Evolutionary conservation across 306 rosid species (phyloP), one percentile per base, ranked within the genome.

Genomic region (Cucumis cinereus): DNA sequence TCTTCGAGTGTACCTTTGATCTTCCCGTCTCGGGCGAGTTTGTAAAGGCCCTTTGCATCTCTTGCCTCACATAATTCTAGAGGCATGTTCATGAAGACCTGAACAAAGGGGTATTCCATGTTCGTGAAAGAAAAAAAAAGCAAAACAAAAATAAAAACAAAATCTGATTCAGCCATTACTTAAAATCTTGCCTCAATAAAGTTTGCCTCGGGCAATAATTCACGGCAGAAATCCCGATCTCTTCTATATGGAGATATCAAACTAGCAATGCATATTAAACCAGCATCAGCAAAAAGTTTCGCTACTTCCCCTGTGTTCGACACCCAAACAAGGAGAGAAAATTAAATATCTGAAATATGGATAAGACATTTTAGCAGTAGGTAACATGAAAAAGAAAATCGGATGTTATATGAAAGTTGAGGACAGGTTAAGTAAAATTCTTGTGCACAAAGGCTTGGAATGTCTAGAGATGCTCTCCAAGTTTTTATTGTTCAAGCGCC

Each of bases 41-140:
- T 90, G 78, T 92, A 92, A 80, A 92, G 97, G 77, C 97, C 97
- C 78, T 92, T 92, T 67, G 93, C 86, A 81, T 92, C 97, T 71
- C 97, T 85, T 64, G 84, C 74, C 86, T 92, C 97, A 16, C 97
- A 92, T 81, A 92, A 78, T 49, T 85, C 83, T 14, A 92, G 78
- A 78, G 97, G 93, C 91, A 88, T 84, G 87, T 90, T 86, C 97
- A 92, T 88, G 91, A 80, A 92, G 67, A 92, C 90, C 97, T 92
- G 90, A 76, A 56, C 59, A 67, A 47, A 58, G 12, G 60, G 30
- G 43, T 54, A 62, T 64, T 79, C 79, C 78, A 77, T 77, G 54
- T 22, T 50, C 36, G 80, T 53, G 75, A 10, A 41, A 3, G 35
- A 30, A 30, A 30, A 30, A 30, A 9, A 40, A 40, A 40, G 10